Evolutionary conservation across 495 filamentous ascomycete species (phyloP).

Genomic region (Letharia columbiana): DNA sequence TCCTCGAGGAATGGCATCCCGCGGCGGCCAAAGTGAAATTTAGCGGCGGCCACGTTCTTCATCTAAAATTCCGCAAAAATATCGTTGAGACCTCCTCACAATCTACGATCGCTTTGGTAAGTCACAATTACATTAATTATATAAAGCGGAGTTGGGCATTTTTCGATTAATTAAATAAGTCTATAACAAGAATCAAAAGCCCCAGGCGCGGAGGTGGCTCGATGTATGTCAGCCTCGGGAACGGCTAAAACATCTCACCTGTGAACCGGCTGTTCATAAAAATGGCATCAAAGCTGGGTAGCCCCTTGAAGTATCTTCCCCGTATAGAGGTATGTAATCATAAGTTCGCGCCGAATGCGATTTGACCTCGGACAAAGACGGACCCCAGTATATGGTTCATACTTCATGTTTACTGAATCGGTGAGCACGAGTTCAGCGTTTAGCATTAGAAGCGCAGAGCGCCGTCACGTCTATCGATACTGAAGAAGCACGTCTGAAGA

Average conservation of each 20-base stretch:
- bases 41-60: not conserved
- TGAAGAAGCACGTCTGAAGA: not conserved
- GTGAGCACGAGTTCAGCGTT: not conserved
- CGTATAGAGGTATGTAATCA: not conserved
- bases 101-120: not conserved
- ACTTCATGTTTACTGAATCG: not conserved
- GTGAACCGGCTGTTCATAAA: not conserved
- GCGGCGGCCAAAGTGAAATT: not conserved
- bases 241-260: not conserved
- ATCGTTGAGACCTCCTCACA: not conserved
- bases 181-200: not conserved
- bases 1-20: constrained; percentile 2
- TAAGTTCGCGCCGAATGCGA: too few species aligned
- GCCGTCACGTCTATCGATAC: not conserved
- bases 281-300: not conserved
- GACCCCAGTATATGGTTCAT: not conserved
- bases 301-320: not conserved
- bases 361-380: not conserved
- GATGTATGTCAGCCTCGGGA: not conserved
- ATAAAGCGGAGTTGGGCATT: not conserved
- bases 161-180: not conserved
- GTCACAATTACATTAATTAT: not conserved
- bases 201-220: not conserved
- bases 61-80: not conserved
- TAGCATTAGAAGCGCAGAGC: not conserved